Conservation (phyloP, 345 rosid genomes). For the Lepidium africanum region DNA sequence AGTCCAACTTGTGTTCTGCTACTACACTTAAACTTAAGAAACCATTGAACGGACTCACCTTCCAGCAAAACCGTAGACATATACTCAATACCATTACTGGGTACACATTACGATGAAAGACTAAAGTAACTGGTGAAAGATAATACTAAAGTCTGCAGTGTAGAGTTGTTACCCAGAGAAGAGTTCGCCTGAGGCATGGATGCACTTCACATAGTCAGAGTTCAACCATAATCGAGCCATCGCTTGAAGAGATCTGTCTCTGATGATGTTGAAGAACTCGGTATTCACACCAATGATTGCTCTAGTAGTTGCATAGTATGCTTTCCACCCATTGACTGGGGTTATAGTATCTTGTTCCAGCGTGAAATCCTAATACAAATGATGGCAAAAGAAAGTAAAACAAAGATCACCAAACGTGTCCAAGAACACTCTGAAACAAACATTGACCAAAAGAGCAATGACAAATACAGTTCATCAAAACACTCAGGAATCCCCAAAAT, state of each 20-base stretch:
- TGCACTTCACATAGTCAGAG: conserved; percentile 90
- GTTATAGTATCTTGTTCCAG: conserved; percentile 75
- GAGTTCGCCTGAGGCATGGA: conserved; percentile 73
- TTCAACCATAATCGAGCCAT: conserved; percentile 85
- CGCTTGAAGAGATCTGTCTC: conserved; percentile 61
- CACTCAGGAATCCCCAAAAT: not conserved
- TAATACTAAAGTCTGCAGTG: not conserved
- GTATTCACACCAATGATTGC: conserved; percentile 75
- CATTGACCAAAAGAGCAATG: not conserved
- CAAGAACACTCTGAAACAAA: not conserved
- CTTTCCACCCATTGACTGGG: conserved; percentile 94
- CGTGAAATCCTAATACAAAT: conserved; percentile 68
- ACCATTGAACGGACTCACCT: not conserved
- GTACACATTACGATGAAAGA: not conserved
- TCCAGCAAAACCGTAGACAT: not conserved
- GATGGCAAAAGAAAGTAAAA: not conserved
- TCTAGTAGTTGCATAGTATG: conserved; percentile 93
- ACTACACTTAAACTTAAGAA: not conserved
- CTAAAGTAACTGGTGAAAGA: not conserved
- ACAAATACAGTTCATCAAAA: not conserved
- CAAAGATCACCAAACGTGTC: not conserved
- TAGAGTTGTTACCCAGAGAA: conserved; percentile 69
- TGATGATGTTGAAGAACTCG: conserved; percentile 73
- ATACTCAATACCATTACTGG: not conserved
- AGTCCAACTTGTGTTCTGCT: not conserved